Conservation (phyloP, 2,329 filamentous ascomycete genomes). For the Clonostachys solani region DNA sequence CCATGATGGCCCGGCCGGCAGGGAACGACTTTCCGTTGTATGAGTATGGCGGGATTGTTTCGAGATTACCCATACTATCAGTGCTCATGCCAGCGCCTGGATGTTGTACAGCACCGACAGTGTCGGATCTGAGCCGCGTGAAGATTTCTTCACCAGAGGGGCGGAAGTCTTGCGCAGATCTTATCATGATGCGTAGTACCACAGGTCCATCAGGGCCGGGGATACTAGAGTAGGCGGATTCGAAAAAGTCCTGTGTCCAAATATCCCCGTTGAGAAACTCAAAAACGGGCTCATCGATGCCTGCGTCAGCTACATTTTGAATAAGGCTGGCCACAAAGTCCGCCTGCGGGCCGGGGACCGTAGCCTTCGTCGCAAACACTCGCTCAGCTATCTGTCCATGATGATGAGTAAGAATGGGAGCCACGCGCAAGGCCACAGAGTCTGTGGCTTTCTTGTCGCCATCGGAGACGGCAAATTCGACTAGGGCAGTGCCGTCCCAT, state of each 20-base stretch:
- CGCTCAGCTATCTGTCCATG: constrained; percentile 20
- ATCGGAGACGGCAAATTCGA: constrained; percentile 20
- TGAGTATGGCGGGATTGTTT: constrained; percentile 27
- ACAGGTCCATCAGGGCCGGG: constrained; percentile 27
- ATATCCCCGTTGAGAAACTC: constrained; percentile 14
- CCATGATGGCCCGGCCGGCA: constrained; percentile 11
- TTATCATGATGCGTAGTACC: constrained; percentile 23
- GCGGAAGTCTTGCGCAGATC: constrained; percentile 16
- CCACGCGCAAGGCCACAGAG: constrained; percentile 23
- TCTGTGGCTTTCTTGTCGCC: constrained; percentile 9
- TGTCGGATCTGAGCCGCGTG: constrained; percentile 17
- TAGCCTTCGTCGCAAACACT: constrained; percentile 12
- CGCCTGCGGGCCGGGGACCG: not conserved
- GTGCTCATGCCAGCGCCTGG: constrained; percentile 5
- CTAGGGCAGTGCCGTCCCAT: constrained; percentile 19
- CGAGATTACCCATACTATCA: constrained; percentile 23
- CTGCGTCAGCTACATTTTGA: not conserved
- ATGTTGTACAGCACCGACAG: constrained; percentile 18
- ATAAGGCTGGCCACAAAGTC: too few species aligned
- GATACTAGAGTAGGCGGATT: constrained; percentile 30
- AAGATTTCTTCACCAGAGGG: constrained; percentile 24
- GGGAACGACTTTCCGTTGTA: constrained; percentile 10
- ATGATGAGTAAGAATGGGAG: constrained; percentile 30
- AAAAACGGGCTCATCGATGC: not conserved
- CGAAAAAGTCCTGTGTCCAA: constrained; percentile 33